Percentiles rank a stretch among this genome's conserved stretches.
Conservation (phyloP, 2,329 filamentous ascomycete genomes). For the Neospermospora avenae region DNA sequence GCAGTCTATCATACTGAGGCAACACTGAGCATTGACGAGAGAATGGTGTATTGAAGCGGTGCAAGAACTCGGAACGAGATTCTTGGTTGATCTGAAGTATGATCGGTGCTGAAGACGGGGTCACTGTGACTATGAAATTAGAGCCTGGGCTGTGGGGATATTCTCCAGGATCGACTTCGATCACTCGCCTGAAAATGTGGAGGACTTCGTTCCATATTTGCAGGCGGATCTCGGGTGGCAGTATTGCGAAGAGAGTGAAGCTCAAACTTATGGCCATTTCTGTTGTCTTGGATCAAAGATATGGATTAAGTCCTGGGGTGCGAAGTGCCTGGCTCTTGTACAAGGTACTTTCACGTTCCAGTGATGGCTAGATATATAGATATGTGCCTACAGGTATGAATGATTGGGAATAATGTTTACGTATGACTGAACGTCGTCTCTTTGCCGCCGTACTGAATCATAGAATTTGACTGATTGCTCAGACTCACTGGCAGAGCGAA, state of each 20-base stretch:
- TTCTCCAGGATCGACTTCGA: background rate
- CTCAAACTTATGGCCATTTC: background rate
- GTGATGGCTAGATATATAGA: no score
- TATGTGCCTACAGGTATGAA: no score
- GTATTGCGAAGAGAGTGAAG: background rate
- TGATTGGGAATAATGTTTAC: no score
- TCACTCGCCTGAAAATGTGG: background rate
- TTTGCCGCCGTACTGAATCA: no score
- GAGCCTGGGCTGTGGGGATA: background rate
- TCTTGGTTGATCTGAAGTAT: background rate
- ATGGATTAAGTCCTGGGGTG: no score
- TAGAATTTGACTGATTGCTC: no score
- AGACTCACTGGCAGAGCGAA: no score
- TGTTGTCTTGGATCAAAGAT: background rate
- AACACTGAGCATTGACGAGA: background rate
- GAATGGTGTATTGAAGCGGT: background rate
- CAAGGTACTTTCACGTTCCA: no score
- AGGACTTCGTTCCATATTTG: background rate
- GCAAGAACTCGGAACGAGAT: background rate
- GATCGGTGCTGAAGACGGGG: background rate
- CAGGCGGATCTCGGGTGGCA: background rate
- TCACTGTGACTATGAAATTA: background rate
- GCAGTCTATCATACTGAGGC: background rate
- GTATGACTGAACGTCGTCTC: no score
- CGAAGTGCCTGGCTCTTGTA: no score